Conservation (phyloP, 495 filamentous ascomycete species). For the Entonaema liquescens region DNA sequence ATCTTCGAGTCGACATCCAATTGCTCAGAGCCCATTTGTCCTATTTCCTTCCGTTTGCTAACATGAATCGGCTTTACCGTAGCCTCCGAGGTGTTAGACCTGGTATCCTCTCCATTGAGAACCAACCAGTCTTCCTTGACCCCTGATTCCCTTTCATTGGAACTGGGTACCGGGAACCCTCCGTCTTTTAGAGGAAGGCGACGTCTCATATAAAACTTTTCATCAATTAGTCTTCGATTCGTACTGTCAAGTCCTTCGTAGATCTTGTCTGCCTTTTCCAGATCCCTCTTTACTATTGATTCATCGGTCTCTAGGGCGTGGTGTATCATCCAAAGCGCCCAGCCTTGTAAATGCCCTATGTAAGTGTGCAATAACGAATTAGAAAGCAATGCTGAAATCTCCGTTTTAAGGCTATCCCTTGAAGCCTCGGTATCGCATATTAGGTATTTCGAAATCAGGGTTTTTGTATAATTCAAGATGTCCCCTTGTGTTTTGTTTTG, state of each 20-base stretch:
- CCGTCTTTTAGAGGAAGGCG: background rate
- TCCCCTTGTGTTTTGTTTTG: background rate
- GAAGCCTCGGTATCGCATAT: background rate
- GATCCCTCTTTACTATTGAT: background rate
- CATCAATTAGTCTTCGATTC: background rate
- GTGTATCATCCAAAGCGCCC: background rate
- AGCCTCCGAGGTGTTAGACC: too few species aligned
- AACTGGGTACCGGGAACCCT: background rate
- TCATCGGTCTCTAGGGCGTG: background rate
- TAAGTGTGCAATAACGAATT: background rate
- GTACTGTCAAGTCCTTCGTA: background rate
- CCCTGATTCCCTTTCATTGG: background rate
- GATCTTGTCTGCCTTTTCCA: background rate
- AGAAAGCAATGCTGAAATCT: background rate
- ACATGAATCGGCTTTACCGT: too few species aligned
- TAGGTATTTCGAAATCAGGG: background rate
- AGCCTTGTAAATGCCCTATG: background rate
- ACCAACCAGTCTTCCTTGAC: background rate
- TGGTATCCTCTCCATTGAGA: background rate
- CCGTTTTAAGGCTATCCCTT: background rate
- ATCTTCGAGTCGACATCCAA: too few species aligned
- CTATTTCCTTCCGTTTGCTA: too few species aligned
- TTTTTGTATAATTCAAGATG: background rate
- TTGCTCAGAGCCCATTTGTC: too few species aligned
- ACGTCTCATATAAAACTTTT: background rate